A percentile compares a stretch with the other conserved stretches of the same genome.
Evolutionary conservation across 108 stramenopile species (phyloP).

Genomic region (Hondaea fermentalgiana): DNA sequence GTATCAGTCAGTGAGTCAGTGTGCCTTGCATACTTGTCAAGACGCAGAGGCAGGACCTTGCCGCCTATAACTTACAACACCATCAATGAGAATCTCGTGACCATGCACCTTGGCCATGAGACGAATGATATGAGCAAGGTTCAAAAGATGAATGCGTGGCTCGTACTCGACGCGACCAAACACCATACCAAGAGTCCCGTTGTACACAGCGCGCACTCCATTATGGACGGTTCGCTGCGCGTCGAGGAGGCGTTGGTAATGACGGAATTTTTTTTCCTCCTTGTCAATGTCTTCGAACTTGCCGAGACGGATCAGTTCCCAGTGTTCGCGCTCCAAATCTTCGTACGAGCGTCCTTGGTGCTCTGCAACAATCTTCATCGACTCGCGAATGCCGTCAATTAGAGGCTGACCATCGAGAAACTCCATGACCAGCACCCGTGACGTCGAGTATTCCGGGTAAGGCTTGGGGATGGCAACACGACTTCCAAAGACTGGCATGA

Average conservation of each 20-base stretch:
- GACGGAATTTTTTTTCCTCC: not conserved
- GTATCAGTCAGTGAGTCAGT: no score
- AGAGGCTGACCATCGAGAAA: slow-evolving; percentile 34
- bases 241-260: not conserved
- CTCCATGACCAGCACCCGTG: slow-evolving; percentile 70
- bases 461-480: slow-evolving; percentile 52
- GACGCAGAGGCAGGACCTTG: no score
- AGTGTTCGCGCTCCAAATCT: not conserved
- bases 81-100: not conserved
- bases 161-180: not conserved
- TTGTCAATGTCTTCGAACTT: not conserved
- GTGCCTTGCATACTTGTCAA: no score
- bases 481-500: slow-evolving; percentile 50
- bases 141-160: not conserved
- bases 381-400: not conserved
- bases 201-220: not conserved
- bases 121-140: not conserved
- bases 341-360: not conserved
- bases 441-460: slow-evolving; percentile 57
- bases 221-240: not conserved
- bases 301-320: not conserved
- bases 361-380: not conserved
- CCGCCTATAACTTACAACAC: not conserved
- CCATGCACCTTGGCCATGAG: not conserved
- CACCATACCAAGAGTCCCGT: not conserved